Evolutionary conservation across 495 filamentous ascomycete species (phyloP).

Genomic region (Rhizodiscina lignyota): DNA sequence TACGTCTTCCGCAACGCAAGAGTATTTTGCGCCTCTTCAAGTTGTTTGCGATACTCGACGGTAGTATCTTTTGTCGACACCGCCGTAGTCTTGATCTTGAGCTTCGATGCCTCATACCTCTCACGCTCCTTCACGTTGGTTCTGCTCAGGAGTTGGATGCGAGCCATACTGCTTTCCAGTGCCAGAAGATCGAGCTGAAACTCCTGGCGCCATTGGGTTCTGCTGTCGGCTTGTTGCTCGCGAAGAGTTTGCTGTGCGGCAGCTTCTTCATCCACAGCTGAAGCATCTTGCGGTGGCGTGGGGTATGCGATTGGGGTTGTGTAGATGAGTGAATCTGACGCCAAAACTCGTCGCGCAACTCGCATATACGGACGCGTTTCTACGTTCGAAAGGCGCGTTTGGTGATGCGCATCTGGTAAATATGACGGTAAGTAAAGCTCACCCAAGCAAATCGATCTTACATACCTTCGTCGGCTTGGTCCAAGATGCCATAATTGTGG

Average conservation of each 20-base stretch:
- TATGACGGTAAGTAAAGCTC: neutral
- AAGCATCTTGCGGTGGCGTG: constrained; percentile 54
- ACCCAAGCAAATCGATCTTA: neutral
- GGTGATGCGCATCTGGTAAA: constrained; percentile 65
- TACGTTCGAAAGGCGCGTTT: constrained; percentile 72
- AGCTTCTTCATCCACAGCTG: constrained; percentile 26
- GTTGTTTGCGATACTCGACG: constrained; percentile 44
- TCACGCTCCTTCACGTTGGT: constrained; percentile 76
- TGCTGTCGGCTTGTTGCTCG: constrained; percentile 30
- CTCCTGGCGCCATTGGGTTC: constrained; percentile 56
- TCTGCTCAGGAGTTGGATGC: constrained; percentile 70
- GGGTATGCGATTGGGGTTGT: constrained; percentile 38
- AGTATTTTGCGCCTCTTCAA: constrained; percentile 59
- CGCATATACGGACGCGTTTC: constrained; percentile 91
- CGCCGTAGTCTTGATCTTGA: constrained; percentile 56
- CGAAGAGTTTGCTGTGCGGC: constrained; percentile 26
- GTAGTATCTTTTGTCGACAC: constrained; percentile 65
- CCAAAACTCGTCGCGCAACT: constrained; percentile 61
- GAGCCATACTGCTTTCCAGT: constrained; percentile 73
- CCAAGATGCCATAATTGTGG: constrained; percentile 11
- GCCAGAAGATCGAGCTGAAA: constrained; percentile 77
- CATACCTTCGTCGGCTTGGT: constrained; percentile 49
- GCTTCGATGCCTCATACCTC: constrained; percentile 67
- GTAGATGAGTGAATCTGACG: constrained; percentile 41
- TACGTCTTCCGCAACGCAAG: constrained; percentile 72